Base-by-base conservation (phyloP, 2,329 filamentous ascomycete genomes). In the Xylaria sp. region DNA sequence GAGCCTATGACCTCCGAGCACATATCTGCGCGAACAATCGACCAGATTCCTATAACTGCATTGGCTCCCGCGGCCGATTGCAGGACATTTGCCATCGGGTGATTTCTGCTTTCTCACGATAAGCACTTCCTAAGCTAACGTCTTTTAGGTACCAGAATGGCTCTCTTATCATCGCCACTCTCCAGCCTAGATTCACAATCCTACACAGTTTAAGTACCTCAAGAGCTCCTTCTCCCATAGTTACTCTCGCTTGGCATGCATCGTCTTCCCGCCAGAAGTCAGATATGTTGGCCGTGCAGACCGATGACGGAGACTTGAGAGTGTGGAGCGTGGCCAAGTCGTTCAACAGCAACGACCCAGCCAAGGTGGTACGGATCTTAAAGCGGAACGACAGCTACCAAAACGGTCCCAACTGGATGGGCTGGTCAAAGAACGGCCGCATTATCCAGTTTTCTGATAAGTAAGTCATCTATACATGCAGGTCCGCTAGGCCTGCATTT, bases 351-450 rank as follows among this genome's bases (percentile, higher is more conserved):
- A 89, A 87, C 57, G 92, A 97, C 74, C 87, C 91, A 20, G 94
- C 94, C 44, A 95, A 94, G 77, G 92, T 98, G 8, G 97, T 98
- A 69, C 88, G 96, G 71, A 91, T 97, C 34, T 83, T 99, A 58
- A 95, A 93, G 79, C 88, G 92, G 75, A 90, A 90, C 8, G 94
- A 97, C 70, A 90, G 90, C 73, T 90, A 88, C 73, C 84, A 89
- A 41, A 83, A 89, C 2, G 94, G 94, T 1, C 91, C 93, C 46
- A 97, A 97, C 79, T 99, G 96, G 96, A 94, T 98, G 85, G 92
- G 90, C 23, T 99, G 96, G 96, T 98, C 96, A 0, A 98, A 98
- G 82, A 98, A 97, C 83, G 96, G 96, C 48, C 92, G 94, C 74
- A 94, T 99, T 73, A 90, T 99, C 72, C 96, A 99, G 81, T 94